Evolutionary conservation across 1,284 basidiomycete species (phyloP), one percentile per base, ranked within the genome.

Genomic region (Singerocomus inundabilis): DNA sequence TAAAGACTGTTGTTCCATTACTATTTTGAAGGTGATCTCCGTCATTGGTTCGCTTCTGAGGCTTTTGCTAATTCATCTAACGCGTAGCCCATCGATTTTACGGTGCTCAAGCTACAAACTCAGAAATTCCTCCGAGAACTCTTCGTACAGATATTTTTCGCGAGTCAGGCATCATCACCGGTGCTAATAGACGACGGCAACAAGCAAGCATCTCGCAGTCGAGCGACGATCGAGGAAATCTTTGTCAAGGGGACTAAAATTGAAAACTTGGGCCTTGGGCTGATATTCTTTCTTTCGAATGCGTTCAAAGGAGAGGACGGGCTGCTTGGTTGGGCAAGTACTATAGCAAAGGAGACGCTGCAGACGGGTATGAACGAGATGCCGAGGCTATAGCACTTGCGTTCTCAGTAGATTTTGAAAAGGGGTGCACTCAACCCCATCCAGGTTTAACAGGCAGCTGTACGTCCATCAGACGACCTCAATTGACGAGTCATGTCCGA

Each of bases 21-120:
- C 81, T 1, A 81, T 96, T 7, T 75, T 98, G 55, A 98, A 96
- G 80, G 93, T 91, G 51, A 53, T 68, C 44, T 26, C 13, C 4
- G 18, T 31, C 5, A 6, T 38, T 35, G 4, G n/a, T 44, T 44
- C 48, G 30, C 32, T 18, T 16, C 2, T 12, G 21, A 18, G 12
- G 1, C 5, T 29, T 21, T 42, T 30, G 28, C 40, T 62, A 7
- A 52, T 26, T 26, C 6, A 8, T 9, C 12, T 5, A 7, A 15
- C 43, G 2, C 9, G 10, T 60, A 94, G 91, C 90, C 92, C 11
- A 76, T 97, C 34, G 90, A 94, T 61, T 96, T 97, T 64, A 85
- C 84, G 0, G 58, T 73, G 1, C 75, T 94, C 43, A 85, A 88
- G 56, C 69, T 80, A 5, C 77, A 77, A 46, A 81, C 88, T 5